These are phyloP conservation scores for Cryptococcus floricola DNA, from an alignment of 1,284 basidiomycete genomes.

Conservation along the genomic window DNA sequence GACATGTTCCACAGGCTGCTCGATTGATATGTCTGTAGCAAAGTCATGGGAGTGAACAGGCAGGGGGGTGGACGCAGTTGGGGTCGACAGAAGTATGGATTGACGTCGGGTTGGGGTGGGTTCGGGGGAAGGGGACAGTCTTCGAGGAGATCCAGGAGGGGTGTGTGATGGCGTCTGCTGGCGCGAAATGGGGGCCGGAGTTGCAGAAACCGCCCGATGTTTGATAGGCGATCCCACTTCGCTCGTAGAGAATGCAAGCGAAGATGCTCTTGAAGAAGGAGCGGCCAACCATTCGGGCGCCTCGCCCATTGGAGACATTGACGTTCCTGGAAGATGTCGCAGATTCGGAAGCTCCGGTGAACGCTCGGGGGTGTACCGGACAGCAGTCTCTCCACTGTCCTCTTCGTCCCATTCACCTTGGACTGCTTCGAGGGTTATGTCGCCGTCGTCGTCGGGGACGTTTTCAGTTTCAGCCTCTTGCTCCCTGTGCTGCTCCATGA, in stretches of 20 bases:
- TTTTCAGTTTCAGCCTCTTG: not conserved
- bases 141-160: no score
- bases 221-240: no score
- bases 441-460: not conserved
- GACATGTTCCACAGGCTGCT: not conserved
- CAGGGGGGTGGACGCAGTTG: not conserved
- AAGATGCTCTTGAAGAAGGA: not conserved
- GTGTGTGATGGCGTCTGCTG: no score
- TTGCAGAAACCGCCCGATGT: no score
- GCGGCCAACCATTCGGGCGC: not conserved
- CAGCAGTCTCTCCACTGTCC: not conserved
- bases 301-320: no score
- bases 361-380: no score
- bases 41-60: not conserved
- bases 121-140: no score
- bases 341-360: no score
- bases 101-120: no score
- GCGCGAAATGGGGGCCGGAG: no score
- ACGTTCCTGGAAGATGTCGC: no score
- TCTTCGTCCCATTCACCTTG: not conserved
- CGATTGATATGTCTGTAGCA: not conserved
- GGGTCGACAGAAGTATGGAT: not conserved
- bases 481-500: constrained; percentile 2
- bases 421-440: not conserved
- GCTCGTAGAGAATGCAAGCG: not conserved